Evolutionary conservation across 768 basidiomycete species (phyloP).

Genomic region (Termitomyces heimii): DNA sequence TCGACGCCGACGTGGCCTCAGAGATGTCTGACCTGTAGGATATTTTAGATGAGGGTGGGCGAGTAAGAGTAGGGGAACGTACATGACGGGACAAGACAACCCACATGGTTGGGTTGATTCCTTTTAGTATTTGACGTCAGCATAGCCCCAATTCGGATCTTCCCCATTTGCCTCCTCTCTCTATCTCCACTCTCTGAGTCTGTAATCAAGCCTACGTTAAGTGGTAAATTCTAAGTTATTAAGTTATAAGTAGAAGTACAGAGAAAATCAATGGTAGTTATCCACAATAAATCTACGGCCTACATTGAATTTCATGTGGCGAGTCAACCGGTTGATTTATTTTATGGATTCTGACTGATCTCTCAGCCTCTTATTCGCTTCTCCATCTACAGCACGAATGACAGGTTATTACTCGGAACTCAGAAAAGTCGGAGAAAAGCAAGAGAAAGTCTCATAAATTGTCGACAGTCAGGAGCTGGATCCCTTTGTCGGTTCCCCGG

Average conservation of each 20-base stretch:
- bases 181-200: neutral
- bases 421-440: neutral
- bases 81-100: conserved; percentile 18
- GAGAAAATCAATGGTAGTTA: neutral
- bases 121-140: conserved; percentile 16
- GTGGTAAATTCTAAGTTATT: neutral
- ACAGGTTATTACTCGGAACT: neutral
- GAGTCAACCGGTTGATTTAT: neutral
- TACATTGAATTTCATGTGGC: neutral
- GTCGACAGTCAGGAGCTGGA: neutral
- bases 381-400: neutral
- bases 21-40: conserved; percentile 30
- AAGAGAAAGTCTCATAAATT: neutral
- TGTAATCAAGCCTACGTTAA: neutral
- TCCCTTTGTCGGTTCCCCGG: neutral
- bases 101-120: conserved; percentile 14
- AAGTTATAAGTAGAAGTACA: neutral
- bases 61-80: conserved; percentile 1
- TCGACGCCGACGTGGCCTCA: conserved; percentile 56
- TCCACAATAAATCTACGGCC: too few relatives aligned
- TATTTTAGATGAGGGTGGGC: neutral
- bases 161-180: neutral
- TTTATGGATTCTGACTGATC: neutral
- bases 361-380: neutral
- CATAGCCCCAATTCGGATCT: neutral